Percentiles rank a stretch among this genome's conserved stretches.
These are phyloP conservation scores for Datisca glomerata DNA, from an alignment of 306 rosid species.

Conservation along the genomic window DNA sequence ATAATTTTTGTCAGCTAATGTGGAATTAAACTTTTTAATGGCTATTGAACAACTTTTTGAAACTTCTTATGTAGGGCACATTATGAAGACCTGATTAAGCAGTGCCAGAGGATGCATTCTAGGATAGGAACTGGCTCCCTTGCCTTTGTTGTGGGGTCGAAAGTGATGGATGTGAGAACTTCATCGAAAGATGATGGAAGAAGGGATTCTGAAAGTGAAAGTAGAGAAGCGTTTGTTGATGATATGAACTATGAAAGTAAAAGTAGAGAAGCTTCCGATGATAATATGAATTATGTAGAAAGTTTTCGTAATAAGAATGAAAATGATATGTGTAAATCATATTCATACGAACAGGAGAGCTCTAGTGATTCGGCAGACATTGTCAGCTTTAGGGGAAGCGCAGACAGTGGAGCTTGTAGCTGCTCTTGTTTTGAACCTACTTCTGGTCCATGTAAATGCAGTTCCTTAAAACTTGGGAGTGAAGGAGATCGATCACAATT, in stretches of 20 bases:
- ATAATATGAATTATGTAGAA: conserved; percentile 32
- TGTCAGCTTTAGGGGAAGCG: conserved; percentile 41
- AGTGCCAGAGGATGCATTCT: conserved; percentile 81
- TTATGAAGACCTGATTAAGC: conserved; percentile 57
- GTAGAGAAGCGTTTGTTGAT: conserved; percentile 31
- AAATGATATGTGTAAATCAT: conserved; percentile 33
- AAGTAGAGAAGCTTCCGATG: conserved; percentile 31
- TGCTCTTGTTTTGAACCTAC: conserved; percentile 19
- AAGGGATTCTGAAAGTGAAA: conserved; percentile 33
- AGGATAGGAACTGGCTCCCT: conserved; percentile 91
- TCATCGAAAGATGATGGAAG: conserved; percentile 39
- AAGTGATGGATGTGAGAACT: conserved; percentile 89
- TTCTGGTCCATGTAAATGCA: conserved; percentile 31
- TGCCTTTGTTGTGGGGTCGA: conserved; percentile 86
- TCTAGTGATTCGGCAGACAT: conserved; percentile 43
- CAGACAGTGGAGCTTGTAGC: conserved; percentile 34
- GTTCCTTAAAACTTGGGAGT: conserved; percentile 29
- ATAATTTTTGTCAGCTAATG: too few relatives aligned
- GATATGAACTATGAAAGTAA: conserved; percentile 33
- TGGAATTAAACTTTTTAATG: neutral
- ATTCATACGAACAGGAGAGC: conserved; percentile 33
- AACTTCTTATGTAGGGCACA: conserved; percentile 58
- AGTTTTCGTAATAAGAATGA: conserved; percentile 27
- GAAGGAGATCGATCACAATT: conserved; percentile 40
- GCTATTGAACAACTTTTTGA: conserved; percentile 9